phyloP scores from a whole-genome alignment of 768 basidiomycete species.

The Trametes villosa region DNA sequence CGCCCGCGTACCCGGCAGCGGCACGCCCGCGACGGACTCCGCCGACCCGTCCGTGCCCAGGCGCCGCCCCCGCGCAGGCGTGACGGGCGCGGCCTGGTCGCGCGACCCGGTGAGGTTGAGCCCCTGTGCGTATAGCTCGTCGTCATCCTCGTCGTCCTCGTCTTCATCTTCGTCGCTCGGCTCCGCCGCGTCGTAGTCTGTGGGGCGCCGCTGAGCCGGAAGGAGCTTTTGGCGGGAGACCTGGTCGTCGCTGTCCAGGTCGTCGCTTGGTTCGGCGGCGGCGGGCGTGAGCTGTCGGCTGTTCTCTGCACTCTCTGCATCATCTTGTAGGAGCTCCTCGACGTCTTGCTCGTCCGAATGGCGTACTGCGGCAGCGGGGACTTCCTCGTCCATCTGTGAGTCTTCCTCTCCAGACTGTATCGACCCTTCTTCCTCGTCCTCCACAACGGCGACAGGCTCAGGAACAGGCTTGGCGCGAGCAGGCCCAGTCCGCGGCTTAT shows the following conservation, averaged over 20 bases:
- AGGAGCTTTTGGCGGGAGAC: conserved; percentile 9
- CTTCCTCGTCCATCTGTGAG: not conserved
- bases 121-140: not conserved
- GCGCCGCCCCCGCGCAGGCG: not conserved
- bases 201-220: not conserved
- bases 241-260: conserved; percentile 27
- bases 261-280: not conserved
- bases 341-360: conserved; percentile 20
- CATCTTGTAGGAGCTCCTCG: conserved; percentile 11
- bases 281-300: not conserved
- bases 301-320: not conserved
- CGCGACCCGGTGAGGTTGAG: not conserved
- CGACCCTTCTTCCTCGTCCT: not conserved
- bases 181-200: not conserved
- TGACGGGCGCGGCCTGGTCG: not conserved
- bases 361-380: not conserved
- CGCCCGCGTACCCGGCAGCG: conserved; percentile 24
- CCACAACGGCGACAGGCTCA: not conserved
- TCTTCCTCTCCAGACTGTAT: conserved; percentile 2
- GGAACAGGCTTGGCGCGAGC: not conserved
- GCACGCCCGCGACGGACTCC: conserved; percentile 19
- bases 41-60: not conserved
- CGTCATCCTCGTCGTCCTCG: conserved; percentile 2
- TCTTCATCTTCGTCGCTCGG: not conserved
- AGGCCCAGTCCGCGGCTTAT: not conserved